Evolutionary conservation across 108 stramenopile genomes (phyloP).

Genomic region (Cylindrotheca fusiformis): DNA sequence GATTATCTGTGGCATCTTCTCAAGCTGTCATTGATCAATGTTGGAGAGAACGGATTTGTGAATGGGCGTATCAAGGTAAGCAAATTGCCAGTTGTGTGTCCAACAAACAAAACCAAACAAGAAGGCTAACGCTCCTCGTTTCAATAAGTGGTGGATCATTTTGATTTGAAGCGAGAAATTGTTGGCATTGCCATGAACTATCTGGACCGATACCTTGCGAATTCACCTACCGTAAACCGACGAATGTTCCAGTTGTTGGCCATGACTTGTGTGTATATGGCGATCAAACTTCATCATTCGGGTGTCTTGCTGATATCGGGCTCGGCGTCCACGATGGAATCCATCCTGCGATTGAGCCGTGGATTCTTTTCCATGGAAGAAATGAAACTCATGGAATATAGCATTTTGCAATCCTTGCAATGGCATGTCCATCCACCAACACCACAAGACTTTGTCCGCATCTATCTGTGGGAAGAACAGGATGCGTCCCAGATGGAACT

Average conservation of each 20-base stretch:
- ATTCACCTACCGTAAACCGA: constrained; percentile 21
- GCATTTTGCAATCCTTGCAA: constrained; percentile 42
- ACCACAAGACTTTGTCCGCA: constrained; percentile 33
- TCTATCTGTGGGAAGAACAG: constrained; percentile 21
- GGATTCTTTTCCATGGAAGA: constrained; percentile 49
- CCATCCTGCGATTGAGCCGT: constrained; percentile 48
- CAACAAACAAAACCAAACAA: background rate
- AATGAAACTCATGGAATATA: constrained; percentile 56
- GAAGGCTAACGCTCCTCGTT: background rate
- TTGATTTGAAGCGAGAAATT: constrained; percentile 50
- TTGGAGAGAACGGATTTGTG: constrained; percentile 56
- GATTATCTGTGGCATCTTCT: constrained; percentile 1
- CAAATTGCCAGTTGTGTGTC: background rate
- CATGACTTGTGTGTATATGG: constrained; percentile 73
- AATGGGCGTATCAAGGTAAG: constrained; percentile 49
- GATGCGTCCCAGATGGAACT: constrained; percentile 63
- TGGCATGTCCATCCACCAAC: constrained; percentile 75
- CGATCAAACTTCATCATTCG: constrained; percentile 64
- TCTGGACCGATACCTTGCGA: constrained; percentile 52
- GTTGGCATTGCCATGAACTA: constrained; percentile 47
- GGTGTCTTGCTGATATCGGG: constrained; percentile 38
- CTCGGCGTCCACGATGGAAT: constrained; percentile 43
- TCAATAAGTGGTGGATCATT: constrained; percentile 48
- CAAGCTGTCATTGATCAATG: constrained; percentile 28
- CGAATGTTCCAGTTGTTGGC: constrained; percentile 62